A percentile compares a stretch with the other conserved stretches of the same genome.
Evolutionary conservation across 2,329 filamentous ascomycete species (phyloP).

Genomic region (Diaporthe longicolla): DNA sequence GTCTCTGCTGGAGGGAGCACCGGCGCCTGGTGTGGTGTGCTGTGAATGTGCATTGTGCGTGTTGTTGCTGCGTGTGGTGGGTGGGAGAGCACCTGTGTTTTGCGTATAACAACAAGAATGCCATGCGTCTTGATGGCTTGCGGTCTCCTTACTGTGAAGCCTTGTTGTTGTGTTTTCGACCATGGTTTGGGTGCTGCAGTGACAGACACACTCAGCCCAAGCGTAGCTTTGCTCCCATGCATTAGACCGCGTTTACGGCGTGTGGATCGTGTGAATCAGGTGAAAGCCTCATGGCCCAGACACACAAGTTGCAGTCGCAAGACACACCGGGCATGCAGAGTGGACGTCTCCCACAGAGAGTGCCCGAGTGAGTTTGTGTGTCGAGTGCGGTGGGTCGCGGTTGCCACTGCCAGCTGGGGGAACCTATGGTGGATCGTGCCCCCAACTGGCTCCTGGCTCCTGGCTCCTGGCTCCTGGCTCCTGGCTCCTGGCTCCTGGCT

Average conservation of each 20-base stretch:
- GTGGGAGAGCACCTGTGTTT: neutral
- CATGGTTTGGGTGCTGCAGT: conserved; percentile 6
- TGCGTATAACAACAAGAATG: neutral
- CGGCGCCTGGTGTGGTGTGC: neutral
- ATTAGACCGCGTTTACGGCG: neutral
- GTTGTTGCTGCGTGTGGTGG: neutral
- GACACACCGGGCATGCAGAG: neutral
- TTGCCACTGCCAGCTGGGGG: conserved; percentile 12
- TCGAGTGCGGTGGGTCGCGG: neutral
- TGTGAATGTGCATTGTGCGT: neutral
- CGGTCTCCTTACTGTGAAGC: neutral
- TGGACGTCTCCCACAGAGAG: neutral
- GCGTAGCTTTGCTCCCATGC: conserved; percentile 7
- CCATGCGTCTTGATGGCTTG: neutral
- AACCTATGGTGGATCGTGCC: neutral
- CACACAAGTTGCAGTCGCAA: conserved; percentile 19
- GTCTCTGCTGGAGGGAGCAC: neutral
- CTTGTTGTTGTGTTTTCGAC: neutral
- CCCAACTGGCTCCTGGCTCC: neutral
- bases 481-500: neutral
- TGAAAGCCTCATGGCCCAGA: conserved; percentile 14
- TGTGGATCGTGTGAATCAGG: too few relatives aligned
- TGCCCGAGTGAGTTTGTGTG: neutral
- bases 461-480: neutral
- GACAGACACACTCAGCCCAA: conserved; percentile 22